Conservation (phyloP, 495 filamentous ascomycete species). For the Penicillium paxilli region DNA sequence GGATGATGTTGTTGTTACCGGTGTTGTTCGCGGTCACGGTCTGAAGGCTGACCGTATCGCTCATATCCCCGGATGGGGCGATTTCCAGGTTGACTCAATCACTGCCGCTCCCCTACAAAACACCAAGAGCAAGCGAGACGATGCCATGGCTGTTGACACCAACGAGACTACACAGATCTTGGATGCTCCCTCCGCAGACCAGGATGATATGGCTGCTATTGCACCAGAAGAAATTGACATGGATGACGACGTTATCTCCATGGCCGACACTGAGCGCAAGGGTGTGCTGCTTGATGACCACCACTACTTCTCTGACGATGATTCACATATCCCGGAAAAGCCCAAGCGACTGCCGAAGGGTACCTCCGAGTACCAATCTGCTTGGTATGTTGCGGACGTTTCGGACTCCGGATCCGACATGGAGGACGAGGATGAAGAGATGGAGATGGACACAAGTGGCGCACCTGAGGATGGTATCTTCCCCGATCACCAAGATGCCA, state of each 20-base stretch:
- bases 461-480: slow-evolving; percentile 80
- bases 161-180: slow-evolving; percentile 53
- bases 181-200: slow-evolving; percentile 69
- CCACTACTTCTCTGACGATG: slow-evolving; percentile 96
- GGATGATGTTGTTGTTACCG: slow-evolving; percentile 71
- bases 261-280: slow-evolving; percentile 59
- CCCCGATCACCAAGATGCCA: slow-evolving; percentile 63
- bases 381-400: slow-evolving; percentile 87
- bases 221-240: slow-evolving; percentile 83
- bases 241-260: slow-evolving; percentile 61
- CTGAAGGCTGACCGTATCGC: slow-evolving; percentile 87
- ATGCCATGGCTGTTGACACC: slow-evolving; percentile 70
- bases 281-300: slow-evolving; percentile 95
- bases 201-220: slow-evolving; percentile 77
- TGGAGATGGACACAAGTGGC: slow-evolving; percentile 49
- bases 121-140: slow-evolving; percentile 55
- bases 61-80: slow-evolving; percentile 91
- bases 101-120: slow-evolving; percentile 62
- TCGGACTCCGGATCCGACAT: slow-evolving; percentile 86
- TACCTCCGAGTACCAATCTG: slow-evolving; percentile 89
- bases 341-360: slow-evolving; percentile 84
- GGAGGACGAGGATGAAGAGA: slow-evolving; percentile 60
- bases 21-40: slow-evolving; percentile 81
- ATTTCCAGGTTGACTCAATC: slow-evolving; percentile 91
- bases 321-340: slow-evolving; percentile 56